These are phyloP conservation scores for Microascus cirrosus DNA, from an alignment of 2,329 filamentous ascomycete species.

Conservation along the genomic window DNA sequence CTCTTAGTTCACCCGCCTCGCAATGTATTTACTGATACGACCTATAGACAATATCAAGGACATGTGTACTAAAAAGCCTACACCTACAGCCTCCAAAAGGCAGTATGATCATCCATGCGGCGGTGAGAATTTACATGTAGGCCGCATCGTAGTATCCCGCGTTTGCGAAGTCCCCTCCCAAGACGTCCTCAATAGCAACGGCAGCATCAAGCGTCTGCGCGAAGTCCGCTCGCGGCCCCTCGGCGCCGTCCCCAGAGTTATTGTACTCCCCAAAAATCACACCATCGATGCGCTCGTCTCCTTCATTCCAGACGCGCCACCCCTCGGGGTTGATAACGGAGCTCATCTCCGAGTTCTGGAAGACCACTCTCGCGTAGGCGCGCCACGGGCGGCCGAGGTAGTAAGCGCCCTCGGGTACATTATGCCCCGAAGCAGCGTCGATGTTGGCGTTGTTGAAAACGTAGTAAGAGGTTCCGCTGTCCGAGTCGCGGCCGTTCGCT, in stretches of 20 bases:
- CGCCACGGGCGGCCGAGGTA: slow-evolving; percentile 39
- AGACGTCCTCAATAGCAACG: background rate
- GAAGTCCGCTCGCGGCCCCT: slow-evolving; percentile 37
- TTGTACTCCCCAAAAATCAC: slow-evolving; percentile 47
- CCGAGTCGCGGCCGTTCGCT: slow-evolving; percentile 29
- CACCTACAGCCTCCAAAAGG: too few species aligned
- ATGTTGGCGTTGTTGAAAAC: slow-evolving; percentile 33
- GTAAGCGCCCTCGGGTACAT: slow-evolving; percentile 18
- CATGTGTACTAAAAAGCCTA: too few species aligned
- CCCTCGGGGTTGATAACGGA: slow-evolving; percentile 47
- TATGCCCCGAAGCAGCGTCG: slow-evolving; percentile 9
- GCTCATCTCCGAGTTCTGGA: slow-evolving; percentile 36
- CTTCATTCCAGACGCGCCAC: slow-evolving; percentile 43
- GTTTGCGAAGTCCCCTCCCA: background rate
- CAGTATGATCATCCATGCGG: too few species aligned
- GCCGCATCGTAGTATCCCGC: background rate
- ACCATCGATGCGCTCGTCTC: slow-evolving; percentile 34
- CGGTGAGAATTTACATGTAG: background rate
- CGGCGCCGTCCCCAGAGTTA: slow-evolving; percentile 46
- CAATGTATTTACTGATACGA: too few species aligned
- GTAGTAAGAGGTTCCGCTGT: slow-evolving; percentile 26
- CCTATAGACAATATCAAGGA: too few species aligned
- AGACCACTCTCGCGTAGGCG: slow-evolving; percentile 32
- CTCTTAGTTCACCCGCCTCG: too few species aligned
- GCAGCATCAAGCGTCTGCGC: slow-evolving; percentile 18